phyloP scores from a whole-genome alignment of 2,329 filamentous ascomycete genomes.

The Stemphylium beticola region DNA sequence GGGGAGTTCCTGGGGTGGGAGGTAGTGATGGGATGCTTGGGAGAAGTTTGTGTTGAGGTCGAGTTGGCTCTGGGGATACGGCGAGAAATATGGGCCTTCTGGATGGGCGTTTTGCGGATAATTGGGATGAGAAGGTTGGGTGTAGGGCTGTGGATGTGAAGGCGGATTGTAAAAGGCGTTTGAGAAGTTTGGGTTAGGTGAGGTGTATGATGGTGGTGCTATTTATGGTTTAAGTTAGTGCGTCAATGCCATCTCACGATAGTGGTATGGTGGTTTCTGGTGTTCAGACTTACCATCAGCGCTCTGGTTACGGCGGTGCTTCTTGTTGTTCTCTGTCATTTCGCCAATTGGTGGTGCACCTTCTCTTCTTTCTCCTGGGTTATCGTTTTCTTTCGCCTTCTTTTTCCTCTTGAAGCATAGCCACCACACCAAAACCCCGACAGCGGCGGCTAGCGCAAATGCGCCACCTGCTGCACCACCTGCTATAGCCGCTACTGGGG shows the following conservation, averaged over 20 bases:
- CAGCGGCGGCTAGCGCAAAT: conserved; percentile 19
- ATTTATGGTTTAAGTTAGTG: not conserved
- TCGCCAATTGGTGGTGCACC: not conserved
- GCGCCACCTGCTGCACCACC: conserved; percentile 32
- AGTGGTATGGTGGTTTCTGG: not conserved
- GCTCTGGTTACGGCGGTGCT: not conserved
- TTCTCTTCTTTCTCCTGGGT: not conserved
- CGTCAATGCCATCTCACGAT: not conserved
- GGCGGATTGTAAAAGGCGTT: conserved; percentile 3
- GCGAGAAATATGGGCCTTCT: not conserved
- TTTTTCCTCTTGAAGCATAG: conserved; percentile 18
- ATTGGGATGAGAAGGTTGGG: conserved; percentile 1
- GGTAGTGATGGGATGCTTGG: not conserved
- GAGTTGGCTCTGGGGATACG: not conserved
- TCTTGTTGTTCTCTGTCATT: not conserved
- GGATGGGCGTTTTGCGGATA: not conserved
- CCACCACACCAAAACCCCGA: conserved; percentile 27
- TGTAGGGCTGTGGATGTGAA: not conserved
- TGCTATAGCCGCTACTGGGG: conserved; percentile 29
- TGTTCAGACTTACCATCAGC: not conserved
- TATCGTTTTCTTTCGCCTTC: conserved; percentile 1
- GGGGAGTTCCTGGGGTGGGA: conserved; percentile 19
- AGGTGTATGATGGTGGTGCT: conserved; percentile 17
- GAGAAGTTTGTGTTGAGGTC: not conserved
- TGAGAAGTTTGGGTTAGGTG: conserved; percentile 4